Evolutionary conservation across 768 basidiomycete species (phyloP), one percentile per base, ranked within the genome.

Genomic region (Pisolithus microcarpus): DNA sequence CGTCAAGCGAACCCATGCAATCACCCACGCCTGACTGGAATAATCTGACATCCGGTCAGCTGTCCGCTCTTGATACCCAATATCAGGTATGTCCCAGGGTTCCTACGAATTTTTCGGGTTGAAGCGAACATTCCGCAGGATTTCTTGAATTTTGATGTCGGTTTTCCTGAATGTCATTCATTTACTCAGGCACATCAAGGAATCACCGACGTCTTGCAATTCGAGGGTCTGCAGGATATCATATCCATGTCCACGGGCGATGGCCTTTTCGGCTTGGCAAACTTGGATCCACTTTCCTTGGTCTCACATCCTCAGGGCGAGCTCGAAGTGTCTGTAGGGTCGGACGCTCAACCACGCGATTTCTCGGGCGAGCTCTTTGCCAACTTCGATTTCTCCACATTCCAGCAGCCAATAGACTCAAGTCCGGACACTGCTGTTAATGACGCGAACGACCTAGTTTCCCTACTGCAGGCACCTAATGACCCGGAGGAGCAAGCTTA

Each of bases 181-280:
- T 46, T 54, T 42, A 0, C 40, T 4, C 43, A 52, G 26, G 39
- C 38, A 23, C 50, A 51, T 18, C 59, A 52, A 21, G 37, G 8
- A 5, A 4, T 53, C 1, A 4, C 44, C 3, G 9, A 30, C 23
- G 39, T 26, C 21, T 48, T 64, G 16, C 39, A 52, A 8, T 46
- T 46, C 46, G 63, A 67, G 6, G 55, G 64, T 8, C 50, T 70
- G 38, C 63, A 65, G 26, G 64, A 65, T 5, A 54, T 70, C 24
- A 40, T 73, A 19, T 61, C 67, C 9, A 54, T 57, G 7, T 67
- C 70, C 2, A 58, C 58, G 7, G 63, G 70, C 53, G 66, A 65
- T 5, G 63, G 63, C 18, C 54, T 73, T 26, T 78, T 72, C 56
- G 62, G 66, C 46, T 52, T 75, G 18, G 49, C 62, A 1, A 62